Conservation (phyloP, 305 asterid species). For the Fraxinus baroniana region DNA sequence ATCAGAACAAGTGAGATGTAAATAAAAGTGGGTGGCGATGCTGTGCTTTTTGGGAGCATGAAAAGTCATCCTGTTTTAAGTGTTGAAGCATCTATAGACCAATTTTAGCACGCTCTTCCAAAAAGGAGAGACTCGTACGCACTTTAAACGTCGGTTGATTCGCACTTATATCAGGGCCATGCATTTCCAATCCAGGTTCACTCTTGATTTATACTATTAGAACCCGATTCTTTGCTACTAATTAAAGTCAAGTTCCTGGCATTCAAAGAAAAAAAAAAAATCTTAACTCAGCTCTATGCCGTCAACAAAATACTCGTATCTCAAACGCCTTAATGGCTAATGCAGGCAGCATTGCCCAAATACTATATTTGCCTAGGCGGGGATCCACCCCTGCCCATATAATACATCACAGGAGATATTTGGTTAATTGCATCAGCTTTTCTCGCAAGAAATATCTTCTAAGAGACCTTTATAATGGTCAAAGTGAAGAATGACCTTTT, state of each 20-base stretch:
- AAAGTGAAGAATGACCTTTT: not conserved
- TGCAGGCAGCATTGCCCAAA: too few relatives aligned
- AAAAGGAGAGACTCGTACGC: not conserved
- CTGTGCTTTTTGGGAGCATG: conserved; percentile 3
- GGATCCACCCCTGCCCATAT: too few relatives aligned
- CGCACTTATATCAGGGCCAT: not conserved
- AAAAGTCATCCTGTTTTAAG: not conserved
- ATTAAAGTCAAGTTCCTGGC: not conserved
- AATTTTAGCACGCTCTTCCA: not conserved
- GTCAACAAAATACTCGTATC: too few relatives aligned
- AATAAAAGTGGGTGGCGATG: not conserved
- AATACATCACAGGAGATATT: not conserved
- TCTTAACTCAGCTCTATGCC: too few relatives aligned
- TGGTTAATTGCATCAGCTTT: not conserved
- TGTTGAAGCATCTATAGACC: not conserved
- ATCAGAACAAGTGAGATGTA: not conserved
- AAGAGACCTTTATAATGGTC: not conserved
- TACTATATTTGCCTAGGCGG: not conserved
- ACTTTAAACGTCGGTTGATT: not conserved
- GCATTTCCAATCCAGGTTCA: not conserved
- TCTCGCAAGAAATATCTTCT: not conserved
- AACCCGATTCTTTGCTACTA: not conserved
- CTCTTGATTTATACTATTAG: not conserved
- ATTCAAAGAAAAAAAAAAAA: too few relatives aligned
- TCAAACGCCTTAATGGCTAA: too few relatives aligned